Base-by-base conservation (phyloP, 2,329 filamentous ascomycete genomes). In the Penicillium psychrosexuale region DNA sequence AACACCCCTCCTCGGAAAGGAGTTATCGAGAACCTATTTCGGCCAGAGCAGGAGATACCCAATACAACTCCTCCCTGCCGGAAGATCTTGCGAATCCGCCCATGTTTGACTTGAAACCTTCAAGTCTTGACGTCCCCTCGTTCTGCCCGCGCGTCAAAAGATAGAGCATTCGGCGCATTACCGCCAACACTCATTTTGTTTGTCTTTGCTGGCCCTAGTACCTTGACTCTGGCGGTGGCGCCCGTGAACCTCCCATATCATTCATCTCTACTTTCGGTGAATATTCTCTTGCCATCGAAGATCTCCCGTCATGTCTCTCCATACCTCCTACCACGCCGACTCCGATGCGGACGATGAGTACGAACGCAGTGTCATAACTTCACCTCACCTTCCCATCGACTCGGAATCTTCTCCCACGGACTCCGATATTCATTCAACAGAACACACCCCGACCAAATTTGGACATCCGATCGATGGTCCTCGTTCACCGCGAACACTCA, bases 261-360 rank as follows among this genome's bases (percentile, higher is more conserved):
- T 17, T 37, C 30, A 37, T 36, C 37, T 9, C 22, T 11, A 39
- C 36, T 37, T 27, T 56, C 34, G 48, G 52, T 36, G 39, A 49
- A 50, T 45, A 36, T 37, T 27, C 34, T 33, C 34, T 47, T 51
- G n/a, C 19, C 40, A 22, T 47, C 24, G 12, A 45, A 51, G 47
- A 38, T 38, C 39, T 42, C 17, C 45, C 34, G 40, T 42, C 61
- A 78, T 78, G 75, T 71, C 74, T 27, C 75, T 76, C 51, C 75
- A 75, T 40, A 72, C 73, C 34, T 72, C 78, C 53, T 84, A 85
- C 66, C 81, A 85, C 67, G 82, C 82, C 59, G 84, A 86, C 64
- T 85, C 82, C 47, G 83, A 85, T 65, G 83, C 83, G 59, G 84
- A 86, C 69, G 84, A 86, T 72, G 84, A 87, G 72, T 86, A 84